Conservation (phyloP, 2,329 filamentous ascomycete genomes). For the Neonectria punicea region DNA sequence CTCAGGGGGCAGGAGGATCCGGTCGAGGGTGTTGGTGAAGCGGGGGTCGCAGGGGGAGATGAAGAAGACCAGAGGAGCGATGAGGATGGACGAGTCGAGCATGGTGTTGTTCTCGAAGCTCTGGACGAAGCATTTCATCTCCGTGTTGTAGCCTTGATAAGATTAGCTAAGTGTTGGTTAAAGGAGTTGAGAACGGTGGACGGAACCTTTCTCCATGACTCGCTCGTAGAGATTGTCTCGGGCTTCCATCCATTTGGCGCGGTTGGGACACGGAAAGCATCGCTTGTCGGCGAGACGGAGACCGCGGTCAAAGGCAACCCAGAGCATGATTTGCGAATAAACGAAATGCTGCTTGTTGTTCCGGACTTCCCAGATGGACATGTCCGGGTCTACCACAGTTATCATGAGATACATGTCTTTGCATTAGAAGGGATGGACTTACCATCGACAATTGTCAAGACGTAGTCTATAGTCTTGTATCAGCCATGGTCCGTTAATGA, state of each 20-base stretch:
- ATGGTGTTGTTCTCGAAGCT: constrained; percentile 78
- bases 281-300: constrained; percentile 79
- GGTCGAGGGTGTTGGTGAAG: constrained; percentile 77
- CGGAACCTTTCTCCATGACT: constrained; percentile 74
- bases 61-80: constrained; percentile 83
- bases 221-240: constrained; percentile 78
- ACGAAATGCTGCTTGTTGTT: constrained; percentile 81
- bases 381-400: constrained; percentile 68
- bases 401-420: neutral
- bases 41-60: constrained; percentile 80
- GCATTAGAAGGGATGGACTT: constrained; percentile 29
- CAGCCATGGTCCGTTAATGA: neutral
- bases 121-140: constrained; percentile 77
- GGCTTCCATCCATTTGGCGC: constrained; percentile 71
- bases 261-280: constrained; percentile 78
- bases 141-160: constrained; percentile 71
- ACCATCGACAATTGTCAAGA: constrained; percentile 72
- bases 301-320: constrained; percentile 82
- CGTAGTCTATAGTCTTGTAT: constrained; percentile 63
- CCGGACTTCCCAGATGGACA: constrained; percentile 87
- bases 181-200: too few relatives aligned
- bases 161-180: constrained; percentile 13
- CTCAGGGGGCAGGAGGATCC: constrained; percentile 76
- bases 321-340: constrained; percentile 86
- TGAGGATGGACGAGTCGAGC: constrained; percentile 79